phyloP scores from a whole-genome alignment of 441 rosid genomes.

The Adansonia madagascariensis region DNA sequence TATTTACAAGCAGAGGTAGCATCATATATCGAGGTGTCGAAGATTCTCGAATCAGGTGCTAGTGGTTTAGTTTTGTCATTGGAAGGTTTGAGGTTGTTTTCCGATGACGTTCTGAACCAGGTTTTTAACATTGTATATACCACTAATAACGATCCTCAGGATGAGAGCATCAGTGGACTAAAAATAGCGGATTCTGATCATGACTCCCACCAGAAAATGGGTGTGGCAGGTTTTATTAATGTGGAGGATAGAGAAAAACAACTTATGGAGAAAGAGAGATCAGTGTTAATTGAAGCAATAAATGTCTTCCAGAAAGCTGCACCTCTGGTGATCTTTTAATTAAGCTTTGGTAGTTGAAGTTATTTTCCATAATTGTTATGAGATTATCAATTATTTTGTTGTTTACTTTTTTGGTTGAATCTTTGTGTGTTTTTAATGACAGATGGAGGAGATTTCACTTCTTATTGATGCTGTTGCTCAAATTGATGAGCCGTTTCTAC shows the following conservation, averaged over 20 bases:
- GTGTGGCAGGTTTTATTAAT: constrained; percentile 59
- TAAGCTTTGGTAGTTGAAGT: constrained; percentile 55
- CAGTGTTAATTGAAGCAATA: constrained; percentile 61
- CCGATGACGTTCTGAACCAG: constrained; percentile 51
- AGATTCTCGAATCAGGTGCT: constrained; percentile 55
- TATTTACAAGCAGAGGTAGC: constrained; percentile 19
- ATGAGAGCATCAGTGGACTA: constrained; percentile 34
- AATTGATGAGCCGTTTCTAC: constrained; percentile 92
- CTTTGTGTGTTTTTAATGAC: constrained; percentile 43
- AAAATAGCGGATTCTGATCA: constrained; percentile 31
- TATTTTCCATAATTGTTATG: constrained; percentile 37
- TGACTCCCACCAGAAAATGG: constrained; percentile 33
- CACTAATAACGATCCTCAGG: constrained; percentile 33
- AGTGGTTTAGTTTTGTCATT: constrained; percentile 81
- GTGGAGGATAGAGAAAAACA: constrained; percentile 73
- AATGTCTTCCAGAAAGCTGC: constrained; percentile 78
- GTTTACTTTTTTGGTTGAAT: constrained; percentile 42
- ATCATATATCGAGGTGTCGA: constrained; percentile 42
- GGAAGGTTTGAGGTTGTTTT: constrained; percentile 63
- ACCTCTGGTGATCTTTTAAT: constrained; percentile 80
- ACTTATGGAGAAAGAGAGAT: constrained; percentile 71
- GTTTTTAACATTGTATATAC: constrained; percentile 42
- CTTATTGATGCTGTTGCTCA: constrained; percentile 85
- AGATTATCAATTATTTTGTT: constrained; percentile 26
- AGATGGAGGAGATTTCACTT: constrained; percentile 97